Conservation (phyloP, 805 yeast genomes). For the Tetrapisispora taiwanensis region DNA sequence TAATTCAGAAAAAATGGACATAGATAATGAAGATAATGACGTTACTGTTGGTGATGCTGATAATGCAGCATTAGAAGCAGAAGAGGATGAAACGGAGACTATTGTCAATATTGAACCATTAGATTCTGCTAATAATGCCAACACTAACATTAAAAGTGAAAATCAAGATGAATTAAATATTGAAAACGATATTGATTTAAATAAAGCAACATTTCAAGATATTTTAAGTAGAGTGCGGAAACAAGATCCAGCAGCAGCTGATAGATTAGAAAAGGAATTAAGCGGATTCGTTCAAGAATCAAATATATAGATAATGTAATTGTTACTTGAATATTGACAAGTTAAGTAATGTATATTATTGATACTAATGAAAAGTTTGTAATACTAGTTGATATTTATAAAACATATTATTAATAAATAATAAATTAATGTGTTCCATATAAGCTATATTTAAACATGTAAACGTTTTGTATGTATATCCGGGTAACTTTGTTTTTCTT, state of each 20-base stretch:
- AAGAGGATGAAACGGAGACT: constrained; percentile 25
- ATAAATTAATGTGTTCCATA: too few relatives aligned
- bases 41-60: constrained; percentile 27
- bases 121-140: constrained; percentile 15
- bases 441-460: too few relatives aligned
- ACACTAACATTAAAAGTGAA: constrained; percentile 15
- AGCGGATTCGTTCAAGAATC: constrained; percentile 22
- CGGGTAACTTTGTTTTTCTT: too few relatives aligned
- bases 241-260: constrained; percentile 19
- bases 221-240: constrained; percentile 21
- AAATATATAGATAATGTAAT: constrained; percentile 8
- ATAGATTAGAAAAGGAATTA: constrained; percentile 11
- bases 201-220: constrained; percentile 24
- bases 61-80: constrained; percentile 25
- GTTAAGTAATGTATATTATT: too few relatives aligned
- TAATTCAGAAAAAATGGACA: constrained; percentile 13
- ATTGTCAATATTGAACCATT: constrained; percentile 14
- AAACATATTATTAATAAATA: too few relatives aligned
- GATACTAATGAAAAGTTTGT: neutral
- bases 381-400: neutral
- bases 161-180: constrained; percentile 10
- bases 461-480: too few relatives aligned
- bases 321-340: neutral
- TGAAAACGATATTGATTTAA: constrained; percentile 15
- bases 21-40: constrained; percentile 19